These are phyloP conservation scores for Plectosphaerella plurivora DNA, from an alignment of 2,329 filamentous ascomycete species.

Conservation along the genomic window DNA sequence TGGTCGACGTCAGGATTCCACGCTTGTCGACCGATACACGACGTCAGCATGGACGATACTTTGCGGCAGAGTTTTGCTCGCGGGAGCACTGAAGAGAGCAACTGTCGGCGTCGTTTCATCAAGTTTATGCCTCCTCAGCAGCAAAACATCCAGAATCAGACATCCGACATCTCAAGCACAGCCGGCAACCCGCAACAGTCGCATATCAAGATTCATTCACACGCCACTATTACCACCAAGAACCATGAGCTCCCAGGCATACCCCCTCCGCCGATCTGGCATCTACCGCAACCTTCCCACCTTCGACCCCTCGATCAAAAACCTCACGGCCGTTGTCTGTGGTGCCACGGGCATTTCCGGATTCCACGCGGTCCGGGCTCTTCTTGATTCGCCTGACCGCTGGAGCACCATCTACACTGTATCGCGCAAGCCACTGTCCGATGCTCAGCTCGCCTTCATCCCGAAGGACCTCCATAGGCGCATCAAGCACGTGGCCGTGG, in stretches of 20 bases:
- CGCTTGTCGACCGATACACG: too few species aligned
- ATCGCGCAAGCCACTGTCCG: background rate
- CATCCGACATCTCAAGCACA: too few species aligned
- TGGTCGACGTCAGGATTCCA: too few species aligned
- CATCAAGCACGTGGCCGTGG: slow-evolving; percentile 1
- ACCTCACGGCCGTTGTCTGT: slow-evolving; percentile 3
- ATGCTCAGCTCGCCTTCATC: background rate
- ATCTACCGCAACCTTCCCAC: background rate
- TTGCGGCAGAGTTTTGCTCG: too few species aligned
- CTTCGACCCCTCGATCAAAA: background rate
- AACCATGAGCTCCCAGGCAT: slow-evolving; percentile 2
- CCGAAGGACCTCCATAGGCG: background rate
- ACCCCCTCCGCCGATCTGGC: background rate
- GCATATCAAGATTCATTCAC: too few species aligned
- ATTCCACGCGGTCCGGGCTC: slow-evolving; percentile 3
- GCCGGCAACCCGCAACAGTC: too few species aligned
- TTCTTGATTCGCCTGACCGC: slow-evolving; percentile 1
- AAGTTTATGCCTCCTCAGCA: too few species aligned
- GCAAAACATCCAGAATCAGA: too few species aligned
- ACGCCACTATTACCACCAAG: too few species aligned
- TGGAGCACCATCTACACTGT: slow-evolving; percentile 4
- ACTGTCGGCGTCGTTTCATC: too few species aligned
- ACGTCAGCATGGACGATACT: too few species aligned
- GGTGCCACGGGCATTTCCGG: slow-evolving; percentile 7
- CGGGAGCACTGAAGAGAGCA: too few species aligned